A percentile compares a stretch with the other conserved stretches of the same genome.
Conservation (phyloP, 2,329 filamentous ascomycete genomes). For the Diaporthe citrichinensis region DNA sequence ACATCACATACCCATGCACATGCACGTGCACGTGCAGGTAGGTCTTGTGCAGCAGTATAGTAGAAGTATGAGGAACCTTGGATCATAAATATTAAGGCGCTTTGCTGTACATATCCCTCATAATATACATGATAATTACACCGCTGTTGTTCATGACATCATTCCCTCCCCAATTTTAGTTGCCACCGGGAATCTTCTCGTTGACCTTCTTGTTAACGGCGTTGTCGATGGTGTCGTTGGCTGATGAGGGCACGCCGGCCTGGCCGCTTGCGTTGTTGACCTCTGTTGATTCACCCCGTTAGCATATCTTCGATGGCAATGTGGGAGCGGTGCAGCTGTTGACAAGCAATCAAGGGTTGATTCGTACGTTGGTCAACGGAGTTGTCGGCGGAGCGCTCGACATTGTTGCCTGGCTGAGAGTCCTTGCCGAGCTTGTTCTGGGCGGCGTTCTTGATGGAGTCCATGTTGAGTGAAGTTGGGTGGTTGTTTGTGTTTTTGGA, state of each 20-base stretch:
- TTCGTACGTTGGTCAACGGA: constrained; percentile 41
- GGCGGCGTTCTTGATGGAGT: constrained; percentile 37
- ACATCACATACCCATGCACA: no score
- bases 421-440: constrained; percentile 42
- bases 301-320: neutral
- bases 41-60: rapidly evolving
- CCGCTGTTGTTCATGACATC: neutral
- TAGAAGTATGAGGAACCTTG: neutral
- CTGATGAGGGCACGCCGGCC: constrained; percentile 41
- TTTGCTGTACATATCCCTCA: neutral
- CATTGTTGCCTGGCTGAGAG: constrained; percentile 42
- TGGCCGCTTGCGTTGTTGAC: constrained; percentile 40
- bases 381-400: constrained; percentile 43
- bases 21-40: neutral
- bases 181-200: constrained; percentile 44
- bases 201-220: constrained; percentile 43
- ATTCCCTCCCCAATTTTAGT: constrained; percentile 26
- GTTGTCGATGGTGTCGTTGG: constrained; percentile 40
- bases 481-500: neutral
- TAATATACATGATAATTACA: neutral
- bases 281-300: constrained; percentile 19
- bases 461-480: constrained; percentile 14
- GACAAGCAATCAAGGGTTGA: neutral
- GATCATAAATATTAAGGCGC: constrained; percentile 10
- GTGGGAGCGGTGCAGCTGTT: neutral